Evolutionary conservation across 192 early-diverging fungal genomes (phyloP).

Genomic region (Rhizophagus clarus): DNA sequence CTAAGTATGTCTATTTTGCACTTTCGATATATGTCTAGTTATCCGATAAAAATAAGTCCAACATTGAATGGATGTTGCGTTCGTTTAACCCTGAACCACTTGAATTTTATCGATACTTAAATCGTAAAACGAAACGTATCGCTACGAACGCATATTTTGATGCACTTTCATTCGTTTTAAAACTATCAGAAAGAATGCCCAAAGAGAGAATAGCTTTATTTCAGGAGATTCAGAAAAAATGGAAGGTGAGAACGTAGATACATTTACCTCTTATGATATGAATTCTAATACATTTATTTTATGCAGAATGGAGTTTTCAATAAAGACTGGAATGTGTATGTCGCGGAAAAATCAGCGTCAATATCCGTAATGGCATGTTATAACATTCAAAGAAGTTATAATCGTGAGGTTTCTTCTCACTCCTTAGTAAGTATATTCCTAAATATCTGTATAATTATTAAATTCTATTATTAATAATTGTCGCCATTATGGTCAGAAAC

Average conservation of each 20-base stretch:
- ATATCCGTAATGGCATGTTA: too few species aligned
- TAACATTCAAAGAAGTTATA: too few species aligned
- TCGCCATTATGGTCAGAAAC: too few species aligned
- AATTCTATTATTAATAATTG: too few species aligned
- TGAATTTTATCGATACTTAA: not conserved
- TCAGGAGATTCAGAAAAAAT: not conserved
- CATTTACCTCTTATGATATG: not conserved
- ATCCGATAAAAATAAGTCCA: not conserved
- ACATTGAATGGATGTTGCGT: not conserved
- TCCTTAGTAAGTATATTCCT: too few species aligned
- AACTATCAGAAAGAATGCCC: not conserved
- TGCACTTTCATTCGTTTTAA: not conserved
- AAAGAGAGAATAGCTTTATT: not conserved
- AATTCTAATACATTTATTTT: not conserved
- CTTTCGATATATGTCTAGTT: too few species aligned
- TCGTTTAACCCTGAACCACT: not conserved
- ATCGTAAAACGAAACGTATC: not conserved
- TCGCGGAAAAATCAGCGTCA: too few species aligned
- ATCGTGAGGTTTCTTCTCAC: too few species aligned
- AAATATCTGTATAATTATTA: too few species aligned
- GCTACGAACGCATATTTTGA: not conserved
- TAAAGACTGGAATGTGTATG: too few species aligned
- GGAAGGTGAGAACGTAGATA: not conserved
- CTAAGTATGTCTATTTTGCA: too few species aligned
- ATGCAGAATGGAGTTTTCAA: too few species aligned